These are phyloP conservation scores for Aspergillus sp. DNA, from an alignment of 2,329 filamentous ascomycete genomes.

Conservation along the genomic window DNA sequence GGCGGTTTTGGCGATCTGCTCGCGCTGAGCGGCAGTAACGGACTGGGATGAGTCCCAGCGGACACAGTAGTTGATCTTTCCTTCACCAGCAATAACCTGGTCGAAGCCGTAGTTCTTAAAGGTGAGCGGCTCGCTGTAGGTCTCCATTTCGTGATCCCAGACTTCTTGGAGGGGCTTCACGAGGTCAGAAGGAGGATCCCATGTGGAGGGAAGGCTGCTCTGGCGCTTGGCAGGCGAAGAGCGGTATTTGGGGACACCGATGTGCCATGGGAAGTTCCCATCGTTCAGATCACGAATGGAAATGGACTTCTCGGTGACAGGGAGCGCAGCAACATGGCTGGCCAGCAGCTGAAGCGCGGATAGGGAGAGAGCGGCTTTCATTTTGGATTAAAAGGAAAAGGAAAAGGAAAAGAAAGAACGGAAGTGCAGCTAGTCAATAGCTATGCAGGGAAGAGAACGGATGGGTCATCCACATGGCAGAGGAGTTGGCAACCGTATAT, in stretches of 20 bases:
- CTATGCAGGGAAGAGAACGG: neutral
- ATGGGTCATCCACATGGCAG: neutral
- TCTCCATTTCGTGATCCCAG: conserved; percentile 16
- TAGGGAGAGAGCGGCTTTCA: conserved; percentile 16
- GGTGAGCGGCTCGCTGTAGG: conserved; percentile 15
- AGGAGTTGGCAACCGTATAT: neutral
- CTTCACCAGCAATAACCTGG: conserved; percentile 13
- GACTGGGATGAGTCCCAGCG: conserved; percentile 16
- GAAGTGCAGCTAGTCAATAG: conserved; percentile 10
- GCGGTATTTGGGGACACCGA: neutral
- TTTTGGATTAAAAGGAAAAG: neutral
- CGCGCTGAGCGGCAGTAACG: conserved; percentile 9
- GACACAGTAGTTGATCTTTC: conserved; percentile 21
- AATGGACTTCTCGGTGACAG: neutral
- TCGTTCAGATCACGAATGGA: neutral
- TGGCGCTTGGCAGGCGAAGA: conserved; percentile 4
- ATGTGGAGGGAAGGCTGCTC: neutral
- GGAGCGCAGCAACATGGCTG: conserved; percentile 15
- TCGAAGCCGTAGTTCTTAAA: conserved; percentile 20
- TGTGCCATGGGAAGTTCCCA: conserved; percentile 2
- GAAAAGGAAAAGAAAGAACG: neutral
- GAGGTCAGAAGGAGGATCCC: conserved; percentile 16
- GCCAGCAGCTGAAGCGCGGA: conserved; percentile 19
- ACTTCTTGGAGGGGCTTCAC: conserved; percentile 17
- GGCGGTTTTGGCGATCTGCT: conserved; percentile 10